A percentile compares a stretch with the other conserved stretches of the same genome.
These are phyloP conservation scores for Yamadazyma olivae DNA, from an alignment of 805 yeast species.

Conservation along the genomic window DNA sequence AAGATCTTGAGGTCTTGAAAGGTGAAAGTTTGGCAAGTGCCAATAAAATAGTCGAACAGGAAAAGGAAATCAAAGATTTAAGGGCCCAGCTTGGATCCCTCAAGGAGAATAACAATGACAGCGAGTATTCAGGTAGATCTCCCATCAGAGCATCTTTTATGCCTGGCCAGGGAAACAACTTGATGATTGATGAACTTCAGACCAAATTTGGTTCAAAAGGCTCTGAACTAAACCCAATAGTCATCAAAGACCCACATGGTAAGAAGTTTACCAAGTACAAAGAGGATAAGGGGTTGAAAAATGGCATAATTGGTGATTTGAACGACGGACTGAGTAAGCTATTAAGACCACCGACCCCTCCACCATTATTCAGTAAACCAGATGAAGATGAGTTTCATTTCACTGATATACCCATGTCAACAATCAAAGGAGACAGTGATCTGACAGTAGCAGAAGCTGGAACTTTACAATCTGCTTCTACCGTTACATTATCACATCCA, in stretches of 20 bases:
- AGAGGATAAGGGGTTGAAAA: constrained; percentile 2
- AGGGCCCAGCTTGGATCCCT: constrained; percentile 19
- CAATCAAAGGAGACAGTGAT: too few relatives aligned
- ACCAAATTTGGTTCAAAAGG: constrained; percentile 7
- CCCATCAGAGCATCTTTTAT: constrained; percentile 11
- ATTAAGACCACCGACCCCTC: constrained; percentile 9
- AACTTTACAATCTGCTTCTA: too few relatives aligned
- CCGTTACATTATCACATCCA: neutral
- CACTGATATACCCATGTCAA: neutral
- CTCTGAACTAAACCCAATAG: constrained; percentile 1
- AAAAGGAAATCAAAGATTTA: constrained; percentile 22
- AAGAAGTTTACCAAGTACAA: neutral
- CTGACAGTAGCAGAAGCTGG: too few relatives aligned
- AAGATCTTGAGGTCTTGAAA: constrained; percentile 21
- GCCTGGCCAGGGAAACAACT: constrained; percentile 7
- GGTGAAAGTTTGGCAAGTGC: constrained; percentile 19
- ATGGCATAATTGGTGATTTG: too few relatives aligned
- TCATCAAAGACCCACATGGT: neutral
- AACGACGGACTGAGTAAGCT: too few relatives aligned
- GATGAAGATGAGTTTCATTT: neutral
- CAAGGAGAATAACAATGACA: constrained; percentile 12
- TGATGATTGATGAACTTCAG: constrained; percentile 15
- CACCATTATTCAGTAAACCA: neutral
- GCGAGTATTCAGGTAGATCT: constrained; percentile 11
- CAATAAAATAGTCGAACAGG: constrained; percentile 21